A percentile compares a stretch with the other conserved stretches of the same genome.
phyloP scores from a whole-genome alignment of 306 rosid species.

The Hippophae rhamnoides region DNA sequence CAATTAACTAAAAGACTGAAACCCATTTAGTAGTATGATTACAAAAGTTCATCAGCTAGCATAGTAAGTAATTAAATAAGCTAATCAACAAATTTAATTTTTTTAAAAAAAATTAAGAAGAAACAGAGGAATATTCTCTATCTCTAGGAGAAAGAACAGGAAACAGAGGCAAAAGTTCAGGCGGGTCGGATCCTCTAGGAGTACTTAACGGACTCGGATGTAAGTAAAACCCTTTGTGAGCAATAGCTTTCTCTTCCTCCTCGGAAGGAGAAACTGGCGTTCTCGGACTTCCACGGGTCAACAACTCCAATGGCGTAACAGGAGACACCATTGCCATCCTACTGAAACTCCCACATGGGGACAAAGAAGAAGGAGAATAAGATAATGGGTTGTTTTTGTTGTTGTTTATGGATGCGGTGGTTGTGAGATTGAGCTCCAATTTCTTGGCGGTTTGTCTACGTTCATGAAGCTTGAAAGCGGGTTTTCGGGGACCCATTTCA shows the following conservation, averaged over 20 bases:
- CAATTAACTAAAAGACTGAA: too few relatives aligned
- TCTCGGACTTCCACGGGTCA: constrained; percentile 57
- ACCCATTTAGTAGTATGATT: background rate
- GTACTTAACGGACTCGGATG: constrained; percentile 52
- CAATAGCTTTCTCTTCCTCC: constrained; percentile 49
- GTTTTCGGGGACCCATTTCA: constrained; percentile 40
- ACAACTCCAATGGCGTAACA: constrained; percentile 61
- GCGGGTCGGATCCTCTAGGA: constrained; percentile 54
- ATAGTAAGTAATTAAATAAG: background rate
- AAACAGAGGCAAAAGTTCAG: constrained; percentile 60
- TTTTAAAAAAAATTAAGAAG: background rate
- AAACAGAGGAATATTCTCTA: constrained; percentile 9
- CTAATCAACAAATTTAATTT: background rate
- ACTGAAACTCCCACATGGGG: constrained; percentile 4
- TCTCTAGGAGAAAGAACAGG: constrained; percentile 68
- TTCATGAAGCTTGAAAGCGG: constrained; percentile 72
- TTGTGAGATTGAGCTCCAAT: constrained; percentile 47
- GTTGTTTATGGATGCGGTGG: constrained; percentile 7
- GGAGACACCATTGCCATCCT: constrained; percentile 47
- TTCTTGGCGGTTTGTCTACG: constrained; percentile 57
- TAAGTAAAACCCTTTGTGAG: constrained; percentile 67
- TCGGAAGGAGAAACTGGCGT: constrained; percentile 33
- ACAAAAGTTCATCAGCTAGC: background rate
- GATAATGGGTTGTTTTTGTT: background rate
- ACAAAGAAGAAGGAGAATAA: constrained; percentile 12